Evolutionary conservation across 176 grass and related monocot genomes (phyloP).

Genomic region (Triticum monococcum): DNA sequence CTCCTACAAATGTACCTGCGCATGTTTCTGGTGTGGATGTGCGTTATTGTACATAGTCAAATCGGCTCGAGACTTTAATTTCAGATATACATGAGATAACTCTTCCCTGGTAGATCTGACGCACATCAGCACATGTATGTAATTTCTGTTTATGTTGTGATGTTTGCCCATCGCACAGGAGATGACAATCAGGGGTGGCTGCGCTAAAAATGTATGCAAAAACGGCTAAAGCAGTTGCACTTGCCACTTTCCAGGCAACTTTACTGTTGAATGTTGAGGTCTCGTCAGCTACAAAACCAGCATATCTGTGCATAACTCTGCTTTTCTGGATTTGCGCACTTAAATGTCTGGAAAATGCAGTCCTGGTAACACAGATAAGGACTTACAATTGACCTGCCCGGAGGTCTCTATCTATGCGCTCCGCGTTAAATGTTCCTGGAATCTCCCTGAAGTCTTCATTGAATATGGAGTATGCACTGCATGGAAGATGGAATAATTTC

Average conservation of each 20-base stretch:
- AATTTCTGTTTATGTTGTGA: neutral
- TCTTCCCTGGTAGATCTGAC: neutral
- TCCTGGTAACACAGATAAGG: neutral
- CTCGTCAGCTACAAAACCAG: neutral
- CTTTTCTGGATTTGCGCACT: neutral
- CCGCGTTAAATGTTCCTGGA: slow-evolving; percentile 88
- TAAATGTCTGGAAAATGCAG: slow-evolving; percentile 2
- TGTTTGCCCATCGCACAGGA: neutral
- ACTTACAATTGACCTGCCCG: slow-evolving; percentile 74
- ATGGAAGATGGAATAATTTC: slow-evolving; percentile 7
- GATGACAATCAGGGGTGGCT: neutral
- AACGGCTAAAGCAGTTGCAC: no score
- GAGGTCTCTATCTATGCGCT: slow-evolving; percentile 88
- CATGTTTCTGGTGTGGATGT: no score
- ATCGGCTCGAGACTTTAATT: no score
- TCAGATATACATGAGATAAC: neutral
- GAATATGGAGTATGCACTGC: slow-evolving; percentile 99
- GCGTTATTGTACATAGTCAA: no score
- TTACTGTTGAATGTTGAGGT: neutral
- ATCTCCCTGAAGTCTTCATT: slow-evolving; percentile 96
- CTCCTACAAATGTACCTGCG: no score
- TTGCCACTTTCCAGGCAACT: neutral
- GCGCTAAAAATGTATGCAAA: neutral
- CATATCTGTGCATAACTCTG: neutral
- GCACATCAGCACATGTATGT: neutral